phyloP scores from a whole-genome alignment of 768 basidiomycete genomes.

The Mycena galericulata region DNA sequence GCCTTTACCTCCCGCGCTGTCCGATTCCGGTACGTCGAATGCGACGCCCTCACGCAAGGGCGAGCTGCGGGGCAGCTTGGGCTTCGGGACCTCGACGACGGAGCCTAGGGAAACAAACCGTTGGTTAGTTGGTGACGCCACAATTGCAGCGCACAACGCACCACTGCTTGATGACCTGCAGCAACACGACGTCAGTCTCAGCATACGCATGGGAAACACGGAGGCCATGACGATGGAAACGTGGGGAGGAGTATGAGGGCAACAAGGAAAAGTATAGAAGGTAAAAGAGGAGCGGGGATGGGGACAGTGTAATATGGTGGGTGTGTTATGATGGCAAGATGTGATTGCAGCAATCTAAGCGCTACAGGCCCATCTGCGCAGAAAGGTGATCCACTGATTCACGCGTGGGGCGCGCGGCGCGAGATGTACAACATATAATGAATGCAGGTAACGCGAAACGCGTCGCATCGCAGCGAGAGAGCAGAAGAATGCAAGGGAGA shows the following conservation, averaged over 20 bases:
- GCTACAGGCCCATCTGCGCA: neutral
- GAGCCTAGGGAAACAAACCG: neutral
- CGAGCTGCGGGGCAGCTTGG: slow-evolving; percentile 1
- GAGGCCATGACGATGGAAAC: neutral
- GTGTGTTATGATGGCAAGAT: neutral
- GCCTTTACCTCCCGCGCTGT: neutral
- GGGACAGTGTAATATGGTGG: too few relatives aligned
- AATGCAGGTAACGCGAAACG: slow-evolving; percentile 13
- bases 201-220: neutral
- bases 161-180: slow-evolving; percentile 29
- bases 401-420: neutral
- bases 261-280: neutral
- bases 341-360: slow-evolving; percentile 9
- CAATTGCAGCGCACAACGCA: neutral
- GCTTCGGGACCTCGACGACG: neutral
- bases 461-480: neutral
- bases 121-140: neutral
- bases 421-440: neutral
- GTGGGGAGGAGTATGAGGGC: neutral
- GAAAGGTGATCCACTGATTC: slow-evolving; percentile 15
- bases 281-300: neutral
- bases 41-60: slow-evolving; percentile 28
- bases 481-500: neutral
- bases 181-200: slow-evolving; percentile 13
- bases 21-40: slow-evolving; percentile 7